A percentile compares a stretch with the other conserved stretches of the same genome.
These are phyloP conservation scores for Sugiyamaella marilandica DNA, from an alignment of 805 yeast genomes.

Conservation along the genomic window DNA sequence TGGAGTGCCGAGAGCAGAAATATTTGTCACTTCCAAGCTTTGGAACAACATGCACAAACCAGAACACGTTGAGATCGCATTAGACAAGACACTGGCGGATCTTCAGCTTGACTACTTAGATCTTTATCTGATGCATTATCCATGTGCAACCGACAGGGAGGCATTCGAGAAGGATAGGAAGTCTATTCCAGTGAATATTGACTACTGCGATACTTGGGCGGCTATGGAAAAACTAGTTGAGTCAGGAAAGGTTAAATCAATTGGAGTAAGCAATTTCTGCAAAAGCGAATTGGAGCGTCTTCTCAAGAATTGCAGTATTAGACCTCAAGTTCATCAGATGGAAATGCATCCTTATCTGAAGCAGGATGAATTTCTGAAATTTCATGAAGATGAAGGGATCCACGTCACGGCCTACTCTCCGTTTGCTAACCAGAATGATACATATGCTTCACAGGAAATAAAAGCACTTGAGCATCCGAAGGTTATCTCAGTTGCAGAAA, in stretches of 20 bases:
- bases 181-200: constrained; percentile 22
- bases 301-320: constrained; percentile 39
- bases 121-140: constrained; percentile 50
- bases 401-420: constrained; percentile 60
- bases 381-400: constrained; percentile 43
- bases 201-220: constrained; percentile 50
- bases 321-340: constrained; percentile 70
- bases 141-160: constrained; percentile 36
- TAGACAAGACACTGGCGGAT: constrained; percentile 40
- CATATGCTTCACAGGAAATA: constrained; percentile 32
- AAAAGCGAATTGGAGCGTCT: constrained; percentile 55
- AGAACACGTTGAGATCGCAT: constrained; percentile 39
- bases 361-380: constrained; percentile 40
- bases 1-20: constrained; percentile 48
- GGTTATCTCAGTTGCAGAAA: constrained; percentile 49
- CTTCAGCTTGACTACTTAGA: constrained; percentile 49
- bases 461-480: constrained; percentile 46
- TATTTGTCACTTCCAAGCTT: constrained; percentile 42
- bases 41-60: constrained; percentile 33
- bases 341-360: constrained; percentile 50
- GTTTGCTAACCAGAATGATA: constrained; percentile 31
- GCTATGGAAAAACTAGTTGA: constrained; percentile 54
- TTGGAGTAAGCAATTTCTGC: constrained; percentile 69
- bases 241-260: constrained; percentile 45
- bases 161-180: constrained; percentile 27